Evolutionary conservation across 1,139 yeast species (phyloP), one percentile per base, ranked within the genome.

Genomic region (Kodamaea plutei): DNA sequence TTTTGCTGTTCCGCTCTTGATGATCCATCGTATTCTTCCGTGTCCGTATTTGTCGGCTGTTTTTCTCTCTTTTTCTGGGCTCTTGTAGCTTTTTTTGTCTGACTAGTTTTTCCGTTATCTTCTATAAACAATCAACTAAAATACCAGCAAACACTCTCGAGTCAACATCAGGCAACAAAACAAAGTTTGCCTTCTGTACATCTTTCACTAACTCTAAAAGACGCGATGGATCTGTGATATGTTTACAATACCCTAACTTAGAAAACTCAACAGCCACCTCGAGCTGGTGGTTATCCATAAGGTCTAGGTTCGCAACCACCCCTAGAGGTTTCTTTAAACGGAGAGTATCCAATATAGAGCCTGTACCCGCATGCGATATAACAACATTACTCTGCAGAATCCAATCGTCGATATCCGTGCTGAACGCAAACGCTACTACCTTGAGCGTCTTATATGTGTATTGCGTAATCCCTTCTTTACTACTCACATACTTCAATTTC

Each of bases 301-400:
- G 65, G 4, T 52, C 43, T 8, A 72, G 68, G 54, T 91, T 91
- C 7, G 79, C 74, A 19, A 87, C 81, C 5, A 82, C 91, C 2
- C 89, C 60, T 34, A 89, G 59, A 12, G 71, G 75, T 47, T 74
- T 77, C 3, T 58, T 38, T 19, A 64, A 53, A 14, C 89, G 64
- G 22, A 87, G 56, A 0, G 84, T 71, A 47, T 91, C 98, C 13
- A 91, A 56, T 7, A 91, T 84, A 0, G 96, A 84, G 2, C 98
- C 98, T 0, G 97, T 85, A 2, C 93, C 97, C 0, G 95, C 96
- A 53, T 91, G 97, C 1, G 95, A 79, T 8, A 91, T 69, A 6
- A 89, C 83, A 26, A 84, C 46, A 33, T 77, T 77, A 1, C 73
- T 59, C 3, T 48, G 26, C 0, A 44, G 22, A 1, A 80, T 69